A percentile compares a stretch with the other conserved stretches of the same genome.
Conservation (phyloP, 257 asterid species). For the Anisodus tanguticus region DNA sequence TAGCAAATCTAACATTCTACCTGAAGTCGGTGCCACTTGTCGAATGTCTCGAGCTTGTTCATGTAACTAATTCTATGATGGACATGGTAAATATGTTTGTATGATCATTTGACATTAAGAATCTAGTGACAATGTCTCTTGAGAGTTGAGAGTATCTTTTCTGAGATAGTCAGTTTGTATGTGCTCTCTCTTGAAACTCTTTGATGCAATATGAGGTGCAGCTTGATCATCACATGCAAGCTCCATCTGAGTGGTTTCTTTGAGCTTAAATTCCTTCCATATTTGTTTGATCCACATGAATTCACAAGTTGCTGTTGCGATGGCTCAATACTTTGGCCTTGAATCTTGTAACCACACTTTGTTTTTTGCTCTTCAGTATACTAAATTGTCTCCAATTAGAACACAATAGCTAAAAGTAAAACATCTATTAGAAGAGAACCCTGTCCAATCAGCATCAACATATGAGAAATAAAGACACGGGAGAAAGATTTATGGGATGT, state of each 20-base stretch:
- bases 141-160: conserved; percentile 25
- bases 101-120: conserved; percentile 10
- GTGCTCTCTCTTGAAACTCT: not conserved
- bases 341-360: not conserved
- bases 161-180: not conserved
- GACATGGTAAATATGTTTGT: conserved; percentile 7
- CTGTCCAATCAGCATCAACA: not conserved
- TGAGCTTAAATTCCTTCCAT: not conserved
- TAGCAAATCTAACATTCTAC: conserved; percentile 1
- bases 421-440: not conserved
- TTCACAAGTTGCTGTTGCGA: not conserved
- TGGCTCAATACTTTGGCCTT: not conserved
- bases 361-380: not conserved
- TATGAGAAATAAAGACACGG: not conserved
- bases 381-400: not conserved
- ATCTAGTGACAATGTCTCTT: conserved; percentile 7
- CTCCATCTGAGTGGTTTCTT: not conserved
- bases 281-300: conserved; percentile 15
- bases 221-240: conserved; percentile 18
- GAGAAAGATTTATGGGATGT: not conserved
- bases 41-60: not conserved
- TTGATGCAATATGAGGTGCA: conserved; percentile 4
- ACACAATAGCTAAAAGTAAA: not conserved
- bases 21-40: not conserved
- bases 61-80: not conserved